phyloP scores from a whole-genome alignment of 345 rosid genomes.

The Hibiscus mutabilis region DNA sequence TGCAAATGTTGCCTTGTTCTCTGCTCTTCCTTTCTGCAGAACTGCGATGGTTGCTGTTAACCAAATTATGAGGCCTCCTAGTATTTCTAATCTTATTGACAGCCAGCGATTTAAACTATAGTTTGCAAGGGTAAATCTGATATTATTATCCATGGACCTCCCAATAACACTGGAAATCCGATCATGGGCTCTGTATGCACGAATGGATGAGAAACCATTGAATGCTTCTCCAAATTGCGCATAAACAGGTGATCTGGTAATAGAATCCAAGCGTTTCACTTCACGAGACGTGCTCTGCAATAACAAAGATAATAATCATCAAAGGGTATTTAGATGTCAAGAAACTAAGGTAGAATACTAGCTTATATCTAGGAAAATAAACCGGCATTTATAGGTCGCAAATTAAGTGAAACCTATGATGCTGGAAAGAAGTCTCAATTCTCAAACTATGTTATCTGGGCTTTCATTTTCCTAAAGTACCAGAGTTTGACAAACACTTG shows the following conservation, averaged over 20 bases:
- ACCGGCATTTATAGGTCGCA: background rate
- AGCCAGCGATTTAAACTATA: constrained; percentile 83
- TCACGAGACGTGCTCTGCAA: constrained; percentile 82
- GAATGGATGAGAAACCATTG: constrained; percentile 77
- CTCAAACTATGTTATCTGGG: background rate
- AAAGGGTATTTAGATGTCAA: background rate
- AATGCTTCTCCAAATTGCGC: constrained; percentile 95
- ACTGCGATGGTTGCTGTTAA: constrained; percentile 84
- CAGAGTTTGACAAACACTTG: background rate
- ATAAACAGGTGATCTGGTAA: constrained; percentile 82
- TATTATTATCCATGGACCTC: constrained; percentile 82
- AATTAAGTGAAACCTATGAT: background rate
- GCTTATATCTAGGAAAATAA: background rate
- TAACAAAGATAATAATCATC: background rate
- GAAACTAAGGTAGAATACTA: background rate
- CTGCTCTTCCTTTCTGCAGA: constrained; percentile 59
- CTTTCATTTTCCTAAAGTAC: background rate
- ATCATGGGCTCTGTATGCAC: constrained; percentile 87
- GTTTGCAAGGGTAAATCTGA: constrained; percentile 80
- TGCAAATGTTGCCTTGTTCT: constrained; percentile 58
- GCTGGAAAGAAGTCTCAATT: background rate
- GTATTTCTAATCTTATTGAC: constrained; percentile 61
- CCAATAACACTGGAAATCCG: constrained; percentile 70
- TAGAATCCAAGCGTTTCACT: constrained; percentile 85
- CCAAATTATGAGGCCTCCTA: constrained; percentile 96